Evolutionary conservation across 306 rosid genomes (phyloP), one percentile per base, ranked within the genome.

Genomic region (Trifolium fragiferum): DNA sequence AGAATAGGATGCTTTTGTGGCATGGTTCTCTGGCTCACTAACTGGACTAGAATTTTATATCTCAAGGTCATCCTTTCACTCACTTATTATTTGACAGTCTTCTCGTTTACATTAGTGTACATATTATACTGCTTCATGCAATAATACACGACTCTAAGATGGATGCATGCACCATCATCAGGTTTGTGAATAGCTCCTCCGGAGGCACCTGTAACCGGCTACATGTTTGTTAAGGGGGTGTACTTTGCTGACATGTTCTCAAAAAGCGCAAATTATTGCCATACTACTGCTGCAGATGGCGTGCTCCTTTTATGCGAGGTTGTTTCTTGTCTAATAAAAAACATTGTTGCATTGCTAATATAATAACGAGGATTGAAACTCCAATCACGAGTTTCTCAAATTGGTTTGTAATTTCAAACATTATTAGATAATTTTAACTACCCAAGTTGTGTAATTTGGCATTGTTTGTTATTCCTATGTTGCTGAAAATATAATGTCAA

Each of bases 191-290:
- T 95, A 76, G 98, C 99, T 90, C 98, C 99, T 62, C 92, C 97
- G 9, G 99, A 92, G 86, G 99, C 98, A 51, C 99, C 97, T 5
- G 87, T 84, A 46, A 89, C 97, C 54, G 99, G 98, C 49, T 92
- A 92, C 89, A 92, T 95, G 99, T 95, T 95, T 75, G 98, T 97
- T 49, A 95, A 94, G 81, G 99, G 99, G 54, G 87, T 92, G 25
- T 92, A 95, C 86, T 92, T 95, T 64, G 98, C 99, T 8, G 98
- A 92, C 83, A 92, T 95, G 99, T 92, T 92, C 92, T 95, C 99
- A 73, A 94, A 92, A 89, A 95, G 99, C 50, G 99, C 97, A 76
- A 92, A 95, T 76, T 95, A 92, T 81, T 95, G 98, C 81, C 87
- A 82, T 78, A 89, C 99, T 13, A 78, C 72, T 10, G 68, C 82